A percentile compares a stretch with the other conserved stretches of the same genome.
Conservation (phyloP, 2,329 filamentous ascomycete species). For the Trichophyton verrucosum region DNA sequence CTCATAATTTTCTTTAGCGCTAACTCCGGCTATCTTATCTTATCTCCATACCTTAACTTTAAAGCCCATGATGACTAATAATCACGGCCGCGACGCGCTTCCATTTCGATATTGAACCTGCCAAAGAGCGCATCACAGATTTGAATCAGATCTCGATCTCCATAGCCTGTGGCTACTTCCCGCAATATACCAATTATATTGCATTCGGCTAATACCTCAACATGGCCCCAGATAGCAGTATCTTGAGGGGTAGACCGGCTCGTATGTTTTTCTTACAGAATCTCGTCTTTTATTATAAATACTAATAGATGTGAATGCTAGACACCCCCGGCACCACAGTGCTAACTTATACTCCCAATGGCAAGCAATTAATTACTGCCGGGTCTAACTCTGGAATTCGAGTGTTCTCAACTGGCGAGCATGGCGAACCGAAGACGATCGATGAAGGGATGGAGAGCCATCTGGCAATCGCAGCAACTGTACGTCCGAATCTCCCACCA, state of each 20-base stretch:
- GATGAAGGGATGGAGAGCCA: constrained; percentile 86
- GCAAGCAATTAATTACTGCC: constrained; percentile 74
- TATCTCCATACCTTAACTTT: neutral
- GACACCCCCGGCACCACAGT: constrained; percentile 79
- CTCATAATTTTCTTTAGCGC: neutral
- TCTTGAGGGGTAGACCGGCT: constrained; percentile 33
- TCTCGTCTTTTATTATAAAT: neutral
- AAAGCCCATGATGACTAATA: neutral
- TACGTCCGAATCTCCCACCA: constrained; percentile 22
- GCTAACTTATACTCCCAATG: constrained; percentile 80
- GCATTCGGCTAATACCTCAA: too few species aligned
- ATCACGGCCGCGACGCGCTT: constrained; percentile 1
- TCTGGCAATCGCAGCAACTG: constrained; percentile 59
- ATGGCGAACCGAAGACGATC: constrained; percentile 84
- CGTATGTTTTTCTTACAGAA: constrained; percentile 28
- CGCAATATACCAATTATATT: too few species aligned
- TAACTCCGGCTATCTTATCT: neutral
- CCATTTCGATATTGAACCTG: neutral
- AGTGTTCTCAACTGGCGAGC: constrained; percentile 79
- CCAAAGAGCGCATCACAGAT: neutral
- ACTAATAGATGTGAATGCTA: constrained; percentile 19
- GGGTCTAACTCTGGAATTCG: constrained; percentile 90
- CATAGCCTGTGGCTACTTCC: too few species aligned
- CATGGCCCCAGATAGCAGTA: constrained; percentile 14
- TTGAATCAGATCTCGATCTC: neutral